These are phyloP conservation scores for Coemansia sp. DNA, from an alignment of 192 early-diverging fungal genomes.

Conservation along the genomic window DNA sequence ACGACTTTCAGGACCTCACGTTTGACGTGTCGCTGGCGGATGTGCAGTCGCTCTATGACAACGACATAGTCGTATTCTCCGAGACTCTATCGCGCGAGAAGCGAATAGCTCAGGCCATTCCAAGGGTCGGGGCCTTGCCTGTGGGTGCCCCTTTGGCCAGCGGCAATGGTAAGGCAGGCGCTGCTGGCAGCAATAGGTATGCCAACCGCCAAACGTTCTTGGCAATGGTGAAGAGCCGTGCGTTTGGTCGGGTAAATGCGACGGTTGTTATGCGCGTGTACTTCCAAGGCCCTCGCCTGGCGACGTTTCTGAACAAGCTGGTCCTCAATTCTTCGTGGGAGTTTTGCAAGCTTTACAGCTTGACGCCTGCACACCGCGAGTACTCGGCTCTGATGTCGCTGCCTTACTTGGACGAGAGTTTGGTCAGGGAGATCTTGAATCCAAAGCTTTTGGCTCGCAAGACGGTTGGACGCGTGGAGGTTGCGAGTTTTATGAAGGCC, in stretches of 20 bases:
- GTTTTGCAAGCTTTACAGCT: conserved; percentile 57
- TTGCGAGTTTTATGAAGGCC: conserved; percentile 55
- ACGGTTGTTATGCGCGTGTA: conserved; percentile 40
- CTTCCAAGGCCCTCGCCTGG: conserved; percentile 23
- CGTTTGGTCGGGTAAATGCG: conserved; percentile 19
- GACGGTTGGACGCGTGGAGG: conserved; percentile 40
- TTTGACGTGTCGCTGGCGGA: conserved; percentile 57
- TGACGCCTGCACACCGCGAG: conserved; percentile 83
- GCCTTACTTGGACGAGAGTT: conserved; percentile 58
- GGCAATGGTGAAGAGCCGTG: conserved; percentile 43
- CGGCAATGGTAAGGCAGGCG: background rate
- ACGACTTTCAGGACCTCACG: conserved; percentile 76
- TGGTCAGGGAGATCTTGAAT: conserved; percentile 66
- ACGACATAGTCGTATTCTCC: conserved; percentile 69
- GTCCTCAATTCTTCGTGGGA: conserved; percentile 46
- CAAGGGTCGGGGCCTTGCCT: background rate
- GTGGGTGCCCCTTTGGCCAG: background rate
- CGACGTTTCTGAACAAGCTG: conserved; percentile 26
- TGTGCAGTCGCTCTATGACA: conserved; percentile 46
- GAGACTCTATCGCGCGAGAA: conserved; percentile 30
- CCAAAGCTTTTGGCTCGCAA: conserved; percentile 45
- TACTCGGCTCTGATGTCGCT: conserved; percentile 75
- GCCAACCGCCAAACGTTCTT: conserved; percentile 36
- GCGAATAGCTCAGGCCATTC: conserved; percentile 24
- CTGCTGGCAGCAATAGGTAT: conserved; percentile 9